These are phyloP conservation scores for Vitis rupestris DNA, from an alignment of 164 flowering plant species.

Conservation along the genomic window DNA sequence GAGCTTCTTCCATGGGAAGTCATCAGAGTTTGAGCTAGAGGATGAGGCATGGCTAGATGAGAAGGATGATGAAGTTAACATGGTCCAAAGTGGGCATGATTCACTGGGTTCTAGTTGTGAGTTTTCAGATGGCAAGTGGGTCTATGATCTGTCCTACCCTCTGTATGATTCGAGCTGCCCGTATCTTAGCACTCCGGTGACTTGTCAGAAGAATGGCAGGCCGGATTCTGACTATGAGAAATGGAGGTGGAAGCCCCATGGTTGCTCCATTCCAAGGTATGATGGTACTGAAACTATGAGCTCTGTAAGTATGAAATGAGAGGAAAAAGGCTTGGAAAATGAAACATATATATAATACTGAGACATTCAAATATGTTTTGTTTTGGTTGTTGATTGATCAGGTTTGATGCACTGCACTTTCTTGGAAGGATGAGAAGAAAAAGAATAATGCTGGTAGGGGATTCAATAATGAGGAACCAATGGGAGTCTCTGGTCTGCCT, in stretches of 20 bases:
- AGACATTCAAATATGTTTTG: too few species aligned
- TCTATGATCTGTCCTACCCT: conserved; percentile 70
- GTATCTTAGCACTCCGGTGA: conserved; percentile 58
- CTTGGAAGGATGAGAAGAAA: conserved; percentile 80
- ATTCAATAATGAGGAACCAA: conserved; percentile 89
- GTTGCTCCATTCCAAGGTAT: conserved; percentile 78
- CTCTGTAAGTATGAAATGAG: too few species aligned
- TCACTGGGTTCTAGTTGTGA: conserved; percentile 40
- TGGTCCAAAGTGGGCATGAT: conserved; percentile 34
- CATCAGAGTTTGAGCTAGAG: conserved; percentile 20
- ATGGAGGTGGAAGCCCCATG: conserved; percentile 77
- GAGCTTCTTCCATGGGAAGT: conserved; percentile 22
- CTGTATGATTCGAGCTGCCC: conserved; percentile 74
- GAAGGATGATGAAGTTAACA: conserved; percentile 41
- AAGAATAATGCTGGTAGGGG: conserved; percentile 90
- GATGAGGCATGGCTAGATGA: conserved; percentile 41
- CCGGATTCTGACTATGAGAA: conserved; percentile 85
- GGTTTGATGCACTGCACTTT: conserved; percentile 82
- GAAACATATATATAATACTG: neutral
- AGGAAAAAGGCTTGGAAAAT: too few species aligned
- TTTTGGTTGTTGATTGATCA: conserved; percentile 12
- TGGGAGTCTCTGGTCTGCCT: conserved; percentile 93
- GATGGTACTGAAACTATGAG: too few species aligned
- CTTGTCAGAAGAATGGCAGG: conserved; percentile 71
- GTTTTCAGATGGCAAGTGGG: conserved; percentile 67